phyloP scores from a whole-genome alignment of 257 asterid species.

The Solanum bulbocastanum region DNA sequence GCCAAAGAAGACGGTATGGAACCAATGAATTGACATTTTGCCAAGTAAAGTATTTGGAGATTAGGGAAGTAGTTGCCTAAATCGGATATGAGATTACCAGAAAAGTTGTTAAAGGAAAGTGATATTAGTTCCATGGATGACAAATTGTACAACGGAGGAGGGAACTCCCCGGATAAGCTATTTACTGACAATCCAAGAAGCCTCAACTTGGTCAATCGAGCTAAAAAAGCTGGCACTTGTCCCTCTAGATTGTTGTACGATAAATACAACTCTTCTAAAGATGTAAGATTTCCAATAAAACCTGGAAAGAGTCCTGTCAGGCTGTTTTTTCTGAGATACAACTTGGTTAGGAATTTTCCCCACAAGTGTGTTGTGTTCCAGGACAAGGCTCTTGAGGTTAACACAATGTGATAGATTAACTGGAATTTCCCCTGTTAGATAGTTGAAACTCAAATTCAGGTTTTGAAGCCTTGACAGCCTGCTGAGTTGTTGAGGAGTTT shows the following conservation, averaged over 20 bases:
- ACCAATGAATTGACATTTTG: slow-evolving; percentile 23
- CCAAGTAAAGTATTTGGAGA: slow-evolving; percentile 16
- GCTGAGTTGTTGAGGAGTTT: background rate
- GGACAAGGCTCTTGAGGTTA: slow-evolving; percentile 11
- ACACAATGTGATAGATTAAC: slow-evolving; percentile 16
- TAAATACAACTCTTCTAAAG: slow-evolving; percentile 22
- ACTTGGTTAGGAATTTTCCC: slow-evolving; percentile 10
- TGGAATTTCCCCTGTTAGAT: slow-evolving; percentile 10
- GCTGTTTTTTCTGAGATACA: slow-evolving; percentile 30
- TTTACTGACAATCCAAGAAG: slow-evolving; percentile 15
- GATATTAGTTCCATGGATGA: slow-evolving; percentile 20
- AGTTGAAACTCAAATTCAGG: slow-evolving; percentile 27
- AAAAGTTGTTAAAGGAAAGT: slow-evolving; percentile 24
- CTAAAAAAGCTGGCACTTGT: slow-evolving; percentile 18
- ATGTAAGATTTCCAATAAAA: slow-evolving; percentile 38
- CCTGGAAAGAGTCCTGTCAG: slow-evolving; percentile 33
- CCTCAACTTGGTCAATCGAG: slow-evolving; percentile 9
- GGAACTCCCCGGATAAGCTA: slow-evolving; percentile 23
- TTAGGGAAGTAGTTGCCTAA: slow-evolving; percentile 26
- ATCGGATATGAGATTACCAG: slow-evolving; percentile 16
- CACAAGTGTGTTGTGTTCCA: slow-evolving; percentile 21
- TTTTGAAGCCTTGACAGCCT: slow-evolving; percentile 20
- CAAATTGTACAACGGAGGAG: slow-evolving; percentile 23
- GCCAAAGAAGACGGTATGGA: slow-evolving; percentile 27
- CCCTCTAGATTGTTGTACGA: slow-evolving; percentile 27